Evolutionary conservation across 371 early-diverging fungal genomes (phyloP).

Genomic region (Umbelopsis sp.): DNA sequence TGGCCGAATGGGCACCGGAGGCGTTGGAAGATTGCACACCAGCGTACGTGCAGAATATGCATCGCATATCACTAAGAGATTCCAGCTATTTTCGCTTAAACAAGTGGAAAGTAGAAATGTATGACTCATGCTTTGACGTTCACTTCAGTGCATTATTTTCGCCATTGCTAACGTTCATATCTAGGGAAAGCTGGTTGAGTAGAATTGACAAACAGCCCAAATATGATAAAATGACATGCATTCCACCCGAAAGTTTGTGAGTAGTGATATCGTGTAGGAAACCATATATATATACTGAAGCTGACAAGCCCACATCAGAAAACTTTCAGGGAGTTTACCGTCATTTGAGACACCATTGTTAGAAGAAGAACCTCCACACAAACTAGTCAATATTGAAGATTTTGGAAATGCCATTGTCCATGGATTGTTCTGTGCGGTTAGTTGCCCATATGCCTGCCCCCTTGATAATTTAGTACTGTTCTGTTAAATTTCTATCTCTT

Average conservation of each 20-base stretch:
- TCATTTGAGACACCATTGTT: not conserved
- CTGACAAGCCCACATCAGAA: not conserved
- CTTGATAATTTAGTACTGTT: no score
- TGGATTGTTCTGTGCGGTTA: not conserved
- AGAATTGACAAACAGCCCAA: not conserved
- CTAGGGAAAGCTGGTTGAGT: not conserved
- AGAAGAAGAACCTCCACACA: not conserved
- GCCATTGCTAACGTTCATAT: not conserved
- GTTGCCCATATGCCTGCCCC: no score
- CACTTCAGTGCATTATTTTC: no score
- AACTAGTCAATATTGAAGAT: not conserved
- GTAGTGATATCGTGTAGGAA: not conserved
- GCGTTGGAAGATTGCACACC: not conserved
- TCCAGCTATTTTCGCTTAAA: not conserved
- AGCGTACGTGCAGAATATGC: not conserved
- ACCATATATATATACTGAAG: no score
- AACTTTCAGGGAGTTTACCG: not conserved
- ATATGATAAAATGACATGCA: not conserved
- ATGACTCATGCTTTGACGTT: not conserved
- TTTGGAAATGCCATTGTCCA: not conserved
- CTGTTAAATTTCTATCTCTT: no score
- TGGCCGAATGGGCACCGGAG: conserved; percentile 1
- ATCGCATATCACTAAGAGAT: not conserved
- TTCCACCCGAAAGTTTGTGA: not conserved
- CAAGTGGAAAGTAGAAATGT: conserved; percentile 12